phyloP scores from a whole-genome alignment of 495 filamentous ascomycete species.

The Talaromyces stipitatus region DNA sequence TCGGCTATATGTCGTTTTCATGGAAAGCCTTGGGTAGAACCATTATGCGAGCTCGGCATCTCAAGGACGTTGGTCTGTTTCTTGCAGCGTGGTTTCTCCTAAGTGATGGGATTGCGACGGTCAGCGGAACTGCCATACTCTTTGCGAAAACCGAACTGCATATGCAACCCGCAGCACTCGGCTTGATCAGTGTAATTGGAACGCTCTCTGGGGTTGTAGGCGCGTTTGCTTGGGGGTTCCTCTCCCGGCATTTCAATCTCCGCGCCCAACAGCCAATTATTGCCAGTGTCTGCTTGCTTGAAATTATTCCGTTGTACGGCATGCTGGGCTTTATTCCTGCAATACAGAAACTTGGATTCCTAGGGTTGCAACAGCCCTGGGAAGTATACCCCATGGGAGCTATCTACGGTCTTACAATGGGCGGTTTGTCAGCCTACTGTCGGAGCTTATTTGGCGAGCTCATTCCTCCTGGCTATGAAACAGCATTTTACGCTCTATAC shows the following conservation, averaged over 20 bases:
- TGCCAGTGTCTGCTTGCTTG: conserved; percentile 81
- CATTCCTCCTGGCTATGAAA: conserved; percentile 87
- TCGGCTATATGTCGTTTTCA: conserved; percentile 64
- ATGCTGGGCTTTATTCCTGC: conserved; percentile 84
- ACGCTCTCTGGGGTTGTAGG: conserved; percentile 77
- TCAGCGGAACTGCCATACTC: conserved; percentile 88
- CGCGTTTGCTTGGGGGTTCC: conserved; percentile 79
- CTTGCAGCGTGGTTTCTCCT: conserved; percentile 90
- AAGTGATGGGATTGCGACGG: conserved; percentile 88
- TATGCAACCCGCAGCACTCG: conserved; percentile 84
- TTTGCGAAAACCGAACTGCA: conserved; percentile 90
- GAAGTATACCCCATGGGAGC: conserved; percentile 93
- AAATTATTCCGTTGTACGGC: conserved; percentile 87
- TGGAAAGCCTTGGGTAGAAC: conserved; percentile 85
- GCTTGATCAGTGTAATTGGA: conserved; percentile 85
- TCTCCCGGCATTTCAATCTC: conserved; percentile 59
- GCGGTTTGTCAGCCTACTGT: conserved; percentile 88
- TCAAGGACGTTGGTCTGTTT: conserved; percentile 84
- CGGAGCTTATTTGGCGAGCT: conserved; percentile 88
- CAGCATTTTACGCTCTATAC: conserved; percentile 93
- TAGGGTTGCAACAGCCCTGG: conserved; percentile 87
- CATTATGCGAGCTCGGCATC: conserved; percentile 62
- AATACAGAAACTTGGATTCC: conserved; percentile 61
- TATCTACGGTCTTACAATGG: conserved; percentile 88
- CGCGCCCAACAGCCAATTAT: conserved; percentile 81